Percentiles rank a stretch among this genome's conserved stretches.
These are phyloP conservation scores for Eudorina sp. DNA, from an alignment of 139 green algal species.

Conservation along the genomic window DNA sequence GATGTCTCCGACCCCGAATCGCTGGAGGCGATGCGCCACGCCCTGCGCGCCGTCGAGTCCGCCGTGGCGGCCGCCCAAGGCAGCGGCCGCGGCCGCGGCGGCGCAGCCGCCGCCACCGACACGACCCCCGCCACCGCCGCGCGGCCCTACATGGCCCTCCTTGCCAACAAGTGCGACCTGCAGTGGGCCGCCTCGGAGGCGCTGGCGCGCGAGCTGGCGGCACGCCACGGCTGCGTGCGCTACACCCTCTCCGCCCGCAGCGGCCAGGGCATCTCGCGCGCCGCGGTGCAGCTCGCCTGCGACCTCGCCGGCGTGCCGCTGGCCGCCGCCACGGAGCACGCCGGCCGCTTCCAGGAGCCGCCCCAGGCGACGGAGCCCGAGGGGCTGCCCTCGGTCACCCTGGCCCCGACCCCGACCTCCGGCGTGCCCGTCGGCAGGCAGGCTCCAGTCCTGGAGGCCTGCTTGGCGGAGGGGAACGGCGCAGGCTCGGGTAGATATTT, in stretches of 20 bases:
- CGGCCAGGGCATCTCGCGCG: not conserved
- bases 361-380: too few species aligned
- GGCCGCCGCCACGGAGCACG: not conserved
- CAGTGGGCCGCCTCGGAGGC: not conserved
- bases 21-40: not conserved
- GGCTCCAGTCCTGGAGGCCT: not conserved
- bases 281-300: not conserved
- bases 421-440: too few species aligned
- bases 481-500: not conserved
- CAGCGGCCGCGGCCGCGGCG: too few species aligned
- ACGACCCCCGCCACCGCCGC: too few species aligned
- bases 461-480: not conserved
- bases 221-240: constrained; percentile 31
- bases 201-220: constrained; percentile 19
- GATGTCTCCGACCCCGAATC: not conserved
- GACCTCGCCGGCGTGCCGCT: constrained; percentile 46
- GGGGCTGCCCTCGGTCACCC: too few species aligned
- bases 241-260: not conserved
- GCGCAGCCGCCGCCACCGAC: too few species aligned
- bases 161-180: constrained; percentile 25
- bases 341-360: not conserved
- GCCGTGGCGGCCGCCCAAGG: not conserved
- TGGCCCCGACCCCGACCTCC: too few species aligned
- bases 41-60: not conserved
- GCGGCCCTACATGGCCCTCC: constrained; percentile 34